Evolutionary conservation across 1,139 yeast species (phyloP).

Genomic region (Sugiyamaella japonica): DNA sequence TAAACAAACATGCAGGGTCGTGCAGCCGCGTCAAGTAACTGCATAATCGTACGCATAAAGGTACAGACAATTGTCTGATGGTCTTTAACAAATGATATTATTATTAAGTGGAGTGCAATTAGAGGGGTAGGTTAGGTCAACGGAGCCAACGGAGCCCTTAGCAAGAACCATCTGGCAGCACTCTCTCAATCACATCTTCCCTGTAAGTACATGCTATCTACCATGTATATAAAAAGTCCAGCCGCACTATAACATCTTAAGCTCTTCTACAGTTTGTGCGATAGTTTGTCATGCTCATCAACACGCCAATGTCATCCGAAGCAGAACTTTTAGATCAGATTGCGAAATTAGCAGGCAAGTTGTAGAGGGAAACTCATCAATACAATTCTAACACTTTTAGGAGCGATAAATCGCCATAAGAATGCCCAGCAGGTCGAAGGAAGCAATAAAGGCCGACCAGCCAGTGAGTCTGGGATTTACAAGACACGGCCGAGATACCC

Average conservation of each 20-base stretch:
- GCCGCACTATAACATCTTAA: too few species aligned
- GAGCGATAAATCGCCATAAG: conserved; percentile 38
- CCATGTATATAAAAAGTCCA: too few species aligned
- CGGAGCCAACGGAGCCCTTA: too few species aligned
- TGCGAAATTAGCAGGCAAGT: conserved; percentile 36
- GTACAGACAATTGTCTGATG: not conserved
- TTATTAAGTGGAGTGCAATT: too few species aligned
- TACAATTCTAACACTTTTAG: conserved; percentile 22
- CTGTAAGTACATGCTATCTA: too few species aligned
- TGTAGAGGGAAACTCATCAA: not conserved
- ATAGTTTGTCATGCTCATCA: not conserved
- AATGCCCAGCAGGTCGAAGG: conserved; percentile 18
- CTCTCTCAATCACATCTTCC: too few species aligned
- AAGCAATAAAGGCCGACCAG: not conserved
- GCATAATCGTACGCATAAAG: not conserved
- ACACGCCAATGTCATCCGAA: conserved; percentile 31
- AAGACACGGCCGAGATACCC: not conserved
- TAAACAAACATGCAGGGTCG: not conserved
- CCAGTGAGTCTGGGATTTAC: not conserved
- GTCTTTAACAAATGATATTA: too few species aligned
- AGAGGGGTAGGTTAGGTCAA: too few species aligned
- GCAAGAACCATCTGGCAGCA: too few species aligned
- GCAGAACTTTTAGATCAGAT: conserved; percentile 35
- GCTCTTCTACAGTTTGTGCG: too few species aligned
- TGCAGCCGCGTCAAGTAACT: not conserved